Conservation (phyloP, 345 rosid genomes). For the Trapa incisa region DNA sequence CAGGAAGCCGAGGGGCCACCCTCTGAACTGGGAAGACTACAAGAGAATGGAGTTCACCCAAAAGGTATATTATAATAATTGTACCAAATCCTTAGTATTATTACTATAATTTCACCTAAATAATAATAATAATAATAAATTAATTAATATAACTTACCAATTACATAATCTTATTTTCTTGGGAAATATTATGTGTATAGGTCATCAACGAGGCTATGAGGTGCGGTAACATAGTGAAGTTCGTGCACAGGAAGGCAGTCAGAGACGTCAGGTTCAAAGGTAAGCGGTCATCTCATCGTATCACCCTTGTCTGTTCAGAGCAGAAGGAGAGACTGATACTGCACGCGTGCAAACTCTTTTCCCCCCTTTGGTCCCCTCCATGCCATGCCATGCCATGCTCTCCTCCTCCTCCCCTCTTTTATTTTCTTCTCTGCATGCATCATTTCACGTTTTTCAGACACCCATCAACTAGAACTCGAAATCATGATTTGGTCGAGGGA, state of each 20-base stretch:
- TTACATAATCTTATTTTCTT: background rate
- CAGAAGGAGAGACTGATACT: background rate
- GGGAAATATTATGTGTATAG: conserved; percentile 7
- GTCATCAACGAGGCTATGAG: conserved; percentile 49
- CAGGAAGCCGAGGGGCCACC: background rate
- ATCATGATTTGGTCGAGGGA: no score
- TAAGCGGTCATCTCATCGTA: background rate
- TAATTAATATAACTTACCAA: no score
- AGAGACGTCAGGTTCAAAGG: conserved; percentile 47
- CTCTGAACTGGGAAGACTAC: background rate
- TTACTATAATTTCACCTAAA: no score
- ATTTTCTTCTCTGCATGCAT: no score
- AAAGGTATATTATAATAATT: background rate
- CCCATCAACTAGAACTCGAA: no score
- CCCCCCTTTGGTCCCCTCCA: no score
- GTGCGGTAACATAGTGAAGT: conserved; percentile 42
- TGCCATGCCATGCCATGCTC: no score
- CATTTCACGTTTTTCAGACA: background rate
- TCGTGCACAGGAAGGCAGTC: conserved; percentile 51
- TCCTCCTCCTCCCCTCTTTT: background rate
- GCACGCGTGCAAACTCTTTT: background rate
- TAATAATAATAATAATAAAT: no score
- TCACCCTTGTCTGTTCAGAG: background rate
- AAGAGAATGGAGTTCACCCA: conserved; percentile 2
- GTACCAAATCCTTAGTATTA: no score